Conservation (phyloP, 2,329 filamentous ascomycete genomes). For the Tolypocladium paradoxum region DNA sequence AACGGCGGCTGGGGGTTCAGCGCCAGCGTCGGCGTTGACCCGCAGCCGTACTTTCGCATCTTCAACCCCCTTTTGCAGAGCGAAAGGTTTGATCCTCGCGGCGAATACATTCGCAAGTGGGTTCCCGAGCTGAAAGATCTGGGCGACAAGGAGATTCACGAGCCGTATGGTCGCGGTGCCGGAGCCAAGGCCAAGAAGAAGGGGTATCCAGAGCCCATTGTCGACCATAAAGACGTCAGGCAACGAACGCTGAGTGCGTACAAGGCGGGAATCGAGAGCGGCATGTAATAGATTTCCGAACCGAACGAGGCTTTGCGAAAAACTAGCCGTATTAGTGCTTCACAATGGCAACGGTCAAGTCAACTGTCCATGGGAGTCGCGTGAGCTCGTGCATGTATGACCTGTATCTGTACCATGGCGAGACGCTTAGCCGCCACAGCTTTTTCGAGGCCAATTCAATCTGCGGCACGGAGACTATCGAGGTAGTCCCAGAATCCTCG, state of each 20-base stretch:
- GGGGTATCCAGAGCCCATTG: constrained; percentile 65
- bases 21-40: constrained; percentile 64
- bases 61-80: constrained; percentile 81
- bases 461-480: constrained; percentile 49
- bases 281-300: constrained; percentile 7
- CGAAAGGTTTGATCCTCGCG: constrained; percentile 72
- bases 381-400: constrained; percentile 32
- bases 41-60: constrained; percentile 82
- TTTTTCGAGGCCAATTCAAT: constrained; percentile 50
- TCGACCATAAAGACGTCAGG: constrained; percentile 60
- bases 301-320: neutral
- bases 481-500: constrained; percentile 45
- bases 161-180: constrained; percentile 62
- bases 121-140: constrained; percentile 61
- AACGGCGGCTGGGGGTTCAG: constrained; percentile 51
- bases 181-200: constrained; percentile 46
- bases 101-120: constrained; percentile 75
- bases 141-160: constrained; percentile 62
- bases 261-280: constrained; percentile 38
- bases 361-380: neutral
- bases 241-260: constrained; percentile 59
- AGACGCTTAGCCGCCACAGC: constrained; percentile 43
- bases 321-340: neutral
- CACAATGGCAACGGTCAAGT: neutral
- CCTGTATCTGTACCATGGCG: constrained; percentile 58